Conservation (phyloP, 208 protist genomes). For the Strigomonas culicis region DNA sequence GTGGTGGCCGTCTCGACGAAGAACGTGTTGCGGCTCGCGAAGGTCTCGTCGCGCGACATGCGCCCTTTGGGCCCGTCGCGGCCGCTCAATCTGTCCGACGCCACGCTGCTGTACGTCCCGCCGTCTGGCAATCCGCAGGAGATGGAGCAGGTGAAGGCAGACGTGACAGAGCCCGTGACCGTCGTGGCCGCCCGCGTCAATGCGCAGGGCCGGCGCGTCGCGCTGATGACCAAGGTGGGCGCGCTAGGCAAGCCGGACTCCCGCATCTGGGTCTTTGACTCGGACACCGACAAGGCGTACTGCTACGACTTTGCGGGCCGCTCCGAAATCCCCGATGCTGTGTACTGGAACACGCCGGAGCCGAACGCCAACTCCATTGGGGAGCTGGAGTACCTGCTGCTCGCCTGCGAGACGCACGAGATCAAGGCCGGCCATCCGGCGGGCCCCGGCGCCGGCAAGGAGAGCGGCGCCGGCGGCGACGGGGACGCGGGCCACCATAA, state of each 20-base stretch:
- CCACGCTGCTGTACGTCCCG: background rate
- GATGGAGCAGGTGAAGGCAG: conserved; percentile 6
- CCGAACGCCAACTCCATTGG: conserved; percentile 80
- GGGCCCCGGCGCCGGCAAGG: background rate
- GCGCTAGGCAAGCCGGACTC: conserved; percentile 49
- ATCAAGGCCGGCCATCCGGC: conserved; percentile 12
- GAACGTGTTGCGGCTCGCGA: conserved; percentile 77
- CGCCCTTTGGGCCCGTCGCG: conserved; percentile 64
- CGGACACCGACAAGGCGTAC: conserved; percentile 79
- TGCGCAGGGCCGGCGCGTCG: conserved; percentile 75
- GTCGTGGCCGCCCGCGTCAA: conserved; percentile 70
- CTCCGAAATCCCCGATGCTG: conserved; percentile 63
- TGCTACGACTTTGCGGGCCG: conserved; percentile 75
- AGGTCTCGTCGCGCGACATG: conserved; percentile 65
- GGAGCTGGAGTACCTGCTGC: conserved; percentile 83
- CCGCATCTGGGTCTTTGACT: conserved; percentile 88
- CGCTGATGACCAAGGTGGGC: conserved; percentile 65
- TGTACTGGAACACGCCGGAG: conserved; percentile 90
- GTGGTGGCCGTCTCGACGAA: conserved; percentile 77
- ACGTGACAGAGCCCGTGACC: conserved; percentile 20
- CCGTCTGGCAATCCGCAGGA: background rate
- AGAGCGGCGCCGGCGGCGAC: background rate
- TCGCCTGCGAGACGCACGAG: conserved; percentile 87
- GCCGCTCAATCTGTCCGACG: conserved; percentile 31
- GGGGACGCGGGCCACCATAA: conserved; percentile 9